Evolutionary conservation across 352 stramenopile genomes (phyloP), one percentile per base, ranked within the genome.

Genomic region (Hyaloperonospora arabidopsidis): DNA sequence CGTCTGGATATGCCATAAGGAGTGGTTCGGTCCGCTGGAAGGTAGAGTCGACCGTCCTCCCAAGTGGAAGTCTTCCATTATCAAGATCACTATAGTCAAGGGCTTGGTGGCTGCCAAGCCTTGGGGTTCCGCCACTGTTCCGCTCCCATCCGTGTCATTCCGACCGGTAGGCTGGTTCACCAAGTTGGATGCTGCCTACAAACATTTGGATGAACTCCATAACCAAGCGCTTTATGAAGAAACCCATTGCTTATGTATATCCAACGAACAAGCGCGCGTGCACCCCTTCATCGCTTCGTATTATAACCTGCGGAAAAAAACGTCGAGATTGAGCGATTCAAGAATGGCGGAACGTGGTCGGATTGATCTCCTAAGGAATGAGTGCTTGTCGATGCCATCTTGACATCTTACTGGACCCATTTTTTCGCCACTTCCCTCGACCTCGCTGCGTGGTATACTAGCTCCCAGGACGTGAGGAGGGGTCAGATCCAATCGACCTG

Each of bases 321-420:
- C 11, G 11, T 39, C 14, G 34, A 17, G 34, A 10, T 15, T 5
- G 34, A 39, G 5, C 14, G 11, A n/a, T n/a, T n/a, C 11, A 39
- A 39, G 34, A 4, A 3, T 39, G 34, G 34, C 34, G 34, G 14
- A 17, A 39, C 2, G 34, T n/a, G 3, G 34, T 15, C 5, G 14
- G 34, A 5, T 10, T 39, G 5, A 39, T 39, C 14, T n/a, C 14
- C 11, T 10, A 39, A 10, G 14, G 34, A 15, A 39, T 46, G 18
- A 25, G 4, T 8, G 18, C 2, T 8, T 14, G 40, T 46, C 23
- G 5, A 3, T 28, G 18, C 1, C 7, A 46, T 7, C 40, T 46
- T 3, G 40, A 46, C 18, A 25, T 46, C n/a, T 46, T 29, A 5
- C 40, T 46, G n/a, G 40, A 46, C 28, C 40, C 40, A 2, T 46